A percentile compares a stretch with the other conserved stretches of the same genome.
Conservation (phyloP, 305 asterid genomes). For the Fraxinus greggii region DNA sequence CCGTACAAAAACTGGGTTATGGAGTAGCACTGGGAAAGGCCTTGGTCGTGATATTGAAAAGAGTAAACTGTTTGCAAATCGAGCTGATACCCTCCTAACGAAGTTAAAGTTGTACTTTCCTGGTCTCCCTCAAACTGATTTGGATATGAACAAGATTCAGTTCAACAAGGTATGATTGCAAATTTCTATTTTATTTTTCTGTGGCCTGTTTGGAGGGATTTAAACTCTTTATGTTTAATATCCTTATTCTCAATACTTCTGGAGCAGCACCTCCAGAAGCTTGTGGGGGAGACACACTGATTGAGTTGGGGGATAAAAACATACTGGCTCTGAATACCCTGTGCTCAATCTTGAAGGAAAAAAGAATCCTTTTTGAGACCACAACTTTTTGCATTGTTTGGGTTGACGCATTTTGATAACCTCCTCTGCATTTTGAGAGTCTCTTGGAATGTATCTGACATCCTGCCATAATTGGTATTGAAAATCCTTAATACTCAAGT, state of each 20-base stretch:
- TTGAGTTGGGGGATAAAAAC: not conserved
- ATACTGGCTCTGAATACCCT: not conserved
- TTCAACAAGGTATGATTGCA: conserved; percentile 60
- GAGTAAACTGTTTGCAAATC: conserved; percentile 52
- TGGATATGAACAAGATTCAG: conserved; percentile 79
- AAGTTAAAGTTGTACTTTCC: conserved; percentile 74
- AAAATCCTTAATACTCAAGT: not conserved
- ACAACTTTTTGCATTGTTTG: not conserved
- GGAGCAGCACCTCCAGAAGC: not conserved
- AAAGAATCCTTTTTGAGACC: not conserved
- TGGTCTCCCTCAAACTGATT: conserved; percentile 74
- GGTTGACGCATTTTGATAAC: not conserved
- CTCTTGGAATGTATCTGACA: not conserved
- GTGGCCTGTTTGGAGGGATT: not conserved
- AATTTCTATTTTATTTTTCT: not conserved
- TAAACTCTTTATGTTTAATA: not conserved
- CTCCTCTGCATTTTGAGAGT: not conserved
- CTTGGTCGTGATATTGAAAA: conserved; percentile 49
- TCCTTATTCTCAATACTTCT: not conserved
- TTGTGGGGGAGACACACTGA: not conserved
- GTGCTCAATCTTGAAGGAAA: not conserved
- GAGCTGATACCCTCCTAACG: conserved; percentile 69
- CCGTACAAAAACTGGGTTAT: conserved; percentile 41
- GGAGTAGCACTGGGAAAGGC: conserved; percentile 69
- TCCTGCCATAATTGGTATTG: not conserved